A percentile compares a stretch with the other conserved stretches of the same genome.
Evolutionary conservation across 2,329 filamentous ascomycete species (phyloP).

Genomic region (Aureobasidium sp.): DNA sequence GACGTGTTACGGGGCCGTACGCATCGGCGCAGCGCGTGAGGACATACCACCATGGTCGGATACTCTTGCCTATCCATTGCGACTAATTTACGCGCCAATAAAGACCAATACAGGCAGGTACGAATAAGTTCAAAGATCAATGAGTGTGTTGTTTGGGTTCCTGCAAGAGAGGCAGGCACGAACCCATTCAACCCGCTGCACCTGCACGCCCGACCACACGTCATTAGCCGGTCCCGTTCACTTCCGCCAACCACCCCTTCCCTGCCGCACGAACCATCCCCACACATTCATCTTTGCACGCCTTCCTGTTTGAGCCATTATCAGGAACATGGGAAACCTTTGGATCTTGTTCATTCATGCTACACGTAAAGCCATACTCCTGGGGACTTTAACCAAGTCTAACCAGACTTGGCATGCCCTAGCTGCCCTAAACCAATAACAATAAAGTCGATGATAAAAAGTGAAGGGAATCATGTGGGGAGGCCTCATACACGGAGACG

Average conservation of each 20-base stretch:
- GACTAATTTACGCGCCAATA: background rate
- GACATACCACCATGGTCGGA: constrained; percentile 81
- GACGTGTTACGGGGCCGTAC: background rate
- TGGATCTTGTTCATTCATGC: background rate
- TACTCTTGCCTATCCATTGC: constrained; percentile 75
- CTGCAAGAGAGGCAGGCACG: background rate
- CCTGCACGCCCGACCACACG: background rate
- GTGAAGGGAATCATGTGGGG: too few relatives aligned
- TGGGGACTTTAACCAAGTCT: too few relatives aligned
- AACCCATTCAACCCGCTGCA: background rate
- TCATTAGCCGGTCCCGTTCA: background rate
- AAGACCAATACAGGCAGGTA: background rate
- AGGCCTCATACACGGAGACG: background rate
- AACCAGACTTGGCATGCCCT: too few relatives aligned
- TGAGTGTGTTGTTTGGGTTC: background rate
- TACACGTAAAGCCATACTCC: background rate
- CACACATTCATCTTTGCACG: background rate
- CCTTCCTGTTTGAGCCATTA: background rate
- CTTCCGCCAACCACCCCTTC: background rate
- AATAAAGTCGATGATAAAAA: too few relatives aligned
- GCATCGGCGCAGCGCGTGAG: background rate
- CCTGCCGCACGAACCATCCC: background rate
- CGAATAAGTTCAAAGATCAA: background rate
- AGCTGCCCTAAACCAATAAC: too few relatives aligned
- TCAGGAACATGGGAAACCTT: background rate